Evolutionary conservation across 108 stramenopile genomes (phyloP).

Genomic region (Cyclotella baltica): DNA sequence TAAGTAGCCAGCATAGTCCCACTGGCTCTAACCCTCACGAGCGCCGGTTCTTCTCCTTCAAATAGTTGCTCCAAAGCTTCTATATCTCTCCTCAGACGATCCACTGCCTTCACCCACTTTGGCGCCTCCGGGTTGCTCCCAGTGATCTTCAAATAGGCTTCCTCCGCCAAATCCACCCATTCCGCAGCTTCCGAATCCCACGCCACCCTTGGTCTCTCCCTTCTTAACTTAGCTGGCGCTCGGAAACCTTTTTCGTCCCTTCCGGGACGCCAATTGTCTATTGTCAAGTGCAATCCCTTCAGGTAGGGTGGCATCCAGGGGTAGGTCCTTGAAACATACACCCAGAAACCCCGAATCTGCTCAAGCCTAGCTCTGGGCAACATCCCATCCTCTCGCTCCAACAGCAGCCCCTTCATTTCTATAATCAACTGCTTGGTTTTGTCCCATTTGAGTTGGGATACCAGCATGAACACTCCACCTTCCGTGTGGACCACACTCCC

Average conservation of each 20-base stretch:
- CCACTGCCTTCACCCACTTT: not conserved
- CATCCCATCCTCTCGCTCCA: not conserved
- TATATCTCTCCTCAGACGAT: not conserved
- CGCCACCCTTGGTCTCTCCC: not conserved
- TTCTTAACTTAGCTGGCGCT: too few relatives aligned
- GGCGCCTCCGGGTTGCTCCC: not conserved
- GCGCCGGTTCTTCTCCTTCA: not conserved
- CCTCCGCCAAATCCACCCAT: not conserved
- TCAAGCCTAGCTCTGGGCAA: not conserved
- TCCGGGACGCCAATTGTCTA: constrained; percentile 45
- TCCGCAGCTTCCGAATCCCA: constrained; percentile 26
- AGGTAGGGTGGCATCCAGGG: constrained; percentile 49
- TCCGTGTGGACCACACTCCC: not conserved
- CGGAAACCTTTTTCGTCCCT: constrained; percentile 43
- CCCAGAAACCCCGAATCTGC: constrained; percentile 46
- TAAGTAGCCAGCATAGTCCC: too few relatives aligned
- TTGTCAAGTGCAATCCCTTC: constrained; percentile 58
- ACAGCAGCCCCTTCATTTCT: not conserved
- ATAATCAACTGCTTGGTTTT: not conserved
- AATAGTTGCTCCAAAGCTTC: not conserved
- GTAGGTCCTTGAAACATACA: constrained; percentile 54
- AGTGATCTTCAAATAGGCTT: not conserved
- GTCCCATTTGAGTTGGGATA: not conserved
- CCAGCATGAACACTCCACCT: not conserved
- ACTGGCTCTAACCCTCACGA: too few relatives aligned